phyloP scores from a whole-genome alignment of 306 rosid species.

The Rosa chinensis region DNA sequence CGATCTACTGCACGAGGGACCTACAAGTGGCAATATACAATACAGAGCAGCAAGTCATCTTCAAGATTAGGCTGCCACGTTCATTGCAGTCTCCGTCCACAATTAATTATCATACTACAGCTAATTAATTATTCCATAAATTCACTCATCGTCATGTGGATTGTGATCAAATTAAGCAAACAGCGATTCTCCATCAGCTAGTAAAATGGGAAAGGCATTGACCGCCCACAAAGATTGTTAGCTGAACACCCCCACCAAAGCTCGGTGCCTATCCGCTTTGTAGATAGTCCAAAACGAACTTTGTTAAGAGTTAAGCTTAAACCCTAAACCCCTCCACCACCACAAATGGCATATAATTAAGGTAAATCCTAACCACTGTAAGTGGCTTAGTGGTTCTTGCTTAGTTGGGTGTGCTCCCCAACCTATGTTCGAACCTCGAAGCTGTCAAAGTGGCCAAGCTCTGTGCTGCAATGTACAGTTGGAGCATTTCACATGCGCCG shows the following conservation, averaged over 20 bases:
- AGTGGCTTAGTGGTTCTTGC: too few relatives aligned
- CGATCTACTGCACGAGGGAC: neutral
- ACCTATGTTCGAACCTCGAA: too few relatives aligned
- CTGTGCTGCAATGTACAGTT: too few relatives aligned
- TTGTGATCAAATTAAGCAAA: neutral
- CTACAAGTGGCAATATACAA: conserved; percentile 29
- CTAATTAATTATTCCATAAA: neutral
- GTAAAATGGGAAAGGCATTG: conserved; percentile 10
- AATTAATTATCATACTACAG: neutral
- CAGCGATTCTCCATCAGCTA: neutral
- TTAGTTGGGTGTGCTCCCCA: too few relatives aligned
- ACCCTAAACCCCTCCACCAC: conserved; percentile 15
- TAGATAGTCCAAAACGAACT: conserved; percentile 22
- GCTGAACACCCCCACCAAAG: conserved; percentile 41
- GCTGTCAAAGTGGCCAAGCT: too few relatives aligned
- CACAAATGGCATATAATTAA: neutral
- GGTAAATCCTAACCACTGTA: neutral
- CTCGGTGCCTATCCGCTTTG: conserved; percentile 39
- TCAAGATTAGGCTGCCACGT: conserved; percentile 46
- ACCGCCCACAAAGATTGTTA: conserved; percentile 20
- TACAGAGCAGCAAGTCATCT: conserved; percentile 9
- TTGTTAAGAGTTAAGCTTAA: conserved; percentile 25
- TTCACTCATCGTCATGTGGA: neutral
- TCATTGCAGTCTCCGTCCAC: conserved; percentile 11
- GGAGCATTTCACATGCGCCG: too few relatives aligned